These are phyloP conservation scores for Scheffersomyces coipomensis DNA, from an alignment of 805 yeast genomes.

Conservation along the genomic window DNA sequence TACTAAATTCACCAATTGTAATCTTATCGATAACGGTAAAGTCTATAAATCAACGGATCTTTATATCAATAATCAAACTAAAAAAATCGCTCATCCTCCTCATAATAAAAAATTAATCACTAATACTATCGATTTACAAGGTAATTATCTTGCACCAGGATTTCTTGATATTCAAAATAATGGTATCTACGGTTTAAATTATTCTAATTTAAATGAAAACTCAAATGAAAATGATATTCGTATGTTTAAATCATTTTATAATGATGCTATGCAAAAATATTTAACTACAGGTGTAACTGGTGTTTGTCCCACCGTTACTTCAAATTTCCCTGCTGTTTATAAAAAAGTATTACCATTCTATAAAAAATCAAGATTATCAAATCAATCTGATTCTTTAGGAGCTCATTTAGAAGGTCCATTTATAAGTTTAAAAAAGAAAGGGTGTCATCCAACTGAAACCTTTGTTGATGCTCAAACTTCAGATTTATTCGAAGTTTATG, in stretches of 20 bases:
- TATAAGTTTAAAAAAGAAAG: constrained; percentile 46
- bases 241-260: constrained; percentile 33
- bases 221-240: constrained; percentile 29
- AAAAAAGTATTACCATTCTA: constrained; percentile 45
- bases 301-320: constrained; percentile 56
- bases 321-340: constrained; percentile 50
- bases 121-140: constrained; percentile 44
- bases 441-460: constrained; percentile 51
- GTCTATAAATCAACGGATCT: constrained; percentile 35
- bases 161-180: constrained; percentile 57
- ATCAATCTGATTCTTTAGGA: constrained; percentile 47
- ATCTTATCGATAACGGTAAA: constrained; percentile 41
- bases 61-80: constrained; percentile 40
- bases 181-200: constrained; percentile 57
- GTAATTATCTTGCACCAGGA: constrained; percentile 51
- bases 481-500: constrained; percentile 35
- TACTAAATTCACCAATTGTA: constrained; percentile 40
- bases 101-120: constrained; percentile 7
- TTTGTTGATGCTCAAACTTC: constrained; percentile 32
- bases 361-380: constrained; percentile 26
- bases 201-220: constrained; percentile 33
- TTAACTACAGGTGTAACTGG: constrained; percentile 54
- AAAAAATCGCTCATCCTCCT: constrained; percentile 38
- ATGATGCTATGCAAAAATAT: constrained; percentile 45
- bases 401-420: constrained; percentile 65